Percentiles rank a stretch among this genome's conserved stretches.
phyloP scores from a whole-genome alignment of 768 basidiomycete genomes.

The Amanita molliuscula region DNA sequence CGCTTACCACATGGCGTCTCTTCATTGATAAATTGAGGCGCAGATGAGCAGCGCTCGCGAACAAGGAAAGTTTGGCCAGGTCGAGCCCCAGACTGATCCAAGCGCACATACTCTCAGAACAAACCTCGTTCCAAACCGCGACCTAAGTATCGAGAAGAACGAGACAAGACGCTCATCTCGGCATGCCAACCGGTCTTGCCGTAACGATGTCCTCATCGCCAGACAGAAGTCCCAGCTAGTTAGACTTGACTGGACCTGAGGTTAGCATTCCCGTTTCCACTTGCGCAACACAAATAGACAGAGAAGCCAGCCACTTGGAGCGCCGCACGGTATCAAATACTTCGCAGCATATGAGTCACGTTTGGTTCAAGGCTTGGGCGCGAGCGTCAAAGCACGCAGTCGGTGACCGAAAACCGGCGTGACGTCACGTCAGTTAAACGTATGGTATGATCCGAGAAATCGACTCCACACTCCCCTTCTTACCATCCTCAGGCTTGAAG shows the following conservation, averaged over 20 bases:
- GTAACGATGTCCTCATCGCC: background rate
- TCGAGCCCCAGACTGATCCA: no score
- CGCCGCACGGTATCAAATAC: no score
- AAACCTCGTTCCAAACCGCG: no score
- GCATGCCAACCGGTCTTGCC: background rate
- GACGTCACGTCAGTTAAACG: background rate
- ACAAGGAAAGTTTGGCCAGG: background rate
- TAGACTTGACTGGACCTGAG: no score
- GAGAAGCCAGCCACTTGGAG: background rate
- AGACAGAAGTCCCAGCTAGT: no score
- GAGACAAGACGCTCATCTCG: background rate
- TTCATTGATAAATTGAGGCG: slow-evolving; percentile 6
- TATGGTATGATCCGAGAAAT: background rate
- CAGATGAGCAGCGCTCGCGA: slow-evolving; percentile 1
- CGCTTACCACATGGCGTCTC: background rate
- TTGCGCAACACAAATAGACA: no score
- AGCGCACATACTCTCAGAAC: no score
- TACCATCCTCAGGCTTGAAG: no score
- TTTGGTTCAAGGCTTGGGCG: background rate
- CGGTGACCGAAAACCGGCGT: background rate
- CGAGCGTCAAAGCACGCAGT: background rate
- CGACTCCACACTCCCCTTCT: background rate
- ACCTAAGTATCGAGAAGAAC: no score
- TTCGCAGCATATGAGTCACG: no score
- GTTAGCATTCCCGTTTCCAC: no score